A percentile compares a stretch with the other conserved stretches of the same genome.
phyloP scores from a whole-genome alignment of 2,329 filamentous ascomycete species.

The Aspergillus melleus region DNA sequence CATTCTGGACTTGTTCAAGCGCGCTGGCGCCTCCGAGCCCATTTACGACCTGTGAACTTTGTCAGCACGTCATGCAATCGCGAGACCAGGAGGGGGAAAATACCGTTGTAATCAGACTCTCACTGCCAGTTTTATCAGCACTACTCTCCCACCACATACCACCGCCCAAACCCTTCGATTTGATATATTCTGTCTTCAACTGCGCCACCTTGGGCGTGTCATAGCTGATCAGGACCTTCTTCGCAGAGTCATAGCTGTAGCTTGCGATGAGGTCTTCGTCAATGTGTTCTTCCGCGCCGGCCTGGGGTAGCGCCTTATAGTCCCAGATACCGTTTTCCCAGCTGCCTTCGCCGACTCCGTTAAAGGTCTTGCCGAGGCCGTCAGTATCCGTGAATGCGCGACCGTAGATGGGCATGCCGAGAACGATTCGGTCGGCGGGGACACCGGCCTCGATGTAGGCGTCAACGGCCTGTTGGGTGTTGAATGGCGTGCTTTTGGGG shows the following conservation, averaged over 20 bases:
- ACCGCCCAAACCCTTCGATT: conserved; percentile 68
- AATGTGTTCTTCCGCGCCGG: conserved; percentile 60
- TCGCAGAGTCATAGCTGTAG: conserved; percentile 68
- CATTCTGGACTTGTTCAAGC: conserved; percentile 51
- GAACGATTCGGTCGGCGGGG: conserved; percentile 69
- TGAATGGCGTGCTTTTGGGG: conserved; percentile 73
- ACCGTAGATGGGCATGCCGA: conserved; percentile 92
- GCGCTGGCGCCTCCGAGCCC: conserved; percentile 30
- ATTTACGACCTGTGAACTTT: conserved; percentile 28
- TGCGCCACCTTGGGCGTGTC: conserved; percentile 68
- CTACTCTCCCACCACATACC: conserved; percentile 98
- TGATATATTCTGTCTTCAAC: conserved; percentile 72
- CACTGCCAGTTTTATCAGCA: conserved; percentile 64
- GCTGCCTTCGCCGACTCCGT: conserved; percentile 72
- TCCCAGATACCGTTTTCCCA: conserved; percentile 88
- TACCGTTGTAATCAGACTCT: conserved; percentile 66
- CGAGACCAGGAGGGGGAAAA: background rate
- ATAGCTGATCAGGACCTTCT: conserved; percentile 70
- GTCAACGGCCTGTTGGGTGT: conserved; percentile 67
- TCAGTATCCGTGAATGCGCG: conserved; percentile 78
- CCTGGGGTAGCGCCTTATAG: conserved; percentile 77
- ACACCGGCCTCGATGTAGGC: conserved; percentile 70
- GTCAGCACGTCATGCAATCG: background rate
- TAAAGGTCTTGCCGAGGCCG: conserved; percentile 68
- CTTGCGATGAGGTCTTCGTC: conserved; percentile 65